These are phyloP conservation scores for Colletotrichum eleusines DNA, from an alignment of 2,329 filamentous ascomycete species.

Conservation along the genomic window DNA sequence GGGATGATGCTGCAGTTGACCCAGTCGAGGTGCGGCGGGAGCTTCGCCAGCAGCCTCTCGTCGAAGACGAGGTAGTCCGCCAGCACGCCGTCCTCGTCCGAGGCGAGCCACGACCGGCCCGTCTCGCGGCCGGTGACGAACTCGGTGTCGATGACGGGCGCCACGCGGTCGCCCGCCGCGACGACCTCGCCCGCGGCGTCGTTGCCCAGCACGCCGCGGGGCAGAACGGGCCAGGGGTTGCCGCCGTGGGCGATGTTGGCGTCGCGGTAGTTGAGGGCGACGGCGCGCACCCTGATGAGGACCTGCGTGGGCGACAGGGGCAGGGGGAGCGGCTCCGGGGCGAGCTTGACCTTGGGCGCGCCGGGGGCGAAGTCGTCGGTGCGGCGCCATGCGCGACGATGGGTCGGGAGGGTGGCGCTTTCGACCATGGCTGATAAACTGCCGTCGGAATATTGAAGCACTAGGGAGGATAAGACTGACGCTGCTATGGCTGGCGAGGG, in stretches of 20 bases:
- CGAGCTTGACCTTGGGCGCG: neutral
- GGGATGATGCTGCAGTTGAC: conserved; percentile 2
- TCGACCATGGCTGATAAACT: neutral
- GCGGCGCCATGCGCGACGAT: neutral
- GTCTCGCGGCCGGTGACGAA: neutral
- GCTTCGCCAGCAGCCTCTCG: neutral
- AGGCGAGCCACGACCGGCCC: neutral
- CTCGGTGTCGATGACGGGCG: neutral
- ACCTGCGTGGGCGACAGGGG: conserved; percentile 46
- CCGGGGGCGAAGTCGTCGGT: neutral
- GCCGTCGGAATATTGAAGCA: neutral
- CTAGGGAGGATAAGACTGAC: neutral
- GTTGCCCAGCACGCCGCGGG: neutral
- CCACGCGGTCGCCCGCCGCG: neutral
- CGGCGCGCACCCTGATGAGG: conserved; percentile 50
- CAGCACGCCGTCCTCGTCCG: neutral
- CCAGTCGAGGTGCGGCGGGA: neutral
- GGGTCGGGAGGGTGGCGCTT: neutral
- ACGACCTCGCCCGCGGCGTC: neutral
- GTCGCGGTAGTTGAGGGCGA: conserved; percentile 52
- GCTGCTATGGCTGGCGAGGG: neutral
- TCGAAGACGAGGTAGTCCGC: neutral
- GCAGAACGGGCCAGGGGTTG: conserved; percentile 55
- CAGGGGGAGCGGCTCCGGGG: neutral
- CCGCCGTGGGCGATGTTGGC: conserved; percentile 53